Conservation (phyloP, 257 asterid genomes). For the Nicotiana undulata region DNA sequence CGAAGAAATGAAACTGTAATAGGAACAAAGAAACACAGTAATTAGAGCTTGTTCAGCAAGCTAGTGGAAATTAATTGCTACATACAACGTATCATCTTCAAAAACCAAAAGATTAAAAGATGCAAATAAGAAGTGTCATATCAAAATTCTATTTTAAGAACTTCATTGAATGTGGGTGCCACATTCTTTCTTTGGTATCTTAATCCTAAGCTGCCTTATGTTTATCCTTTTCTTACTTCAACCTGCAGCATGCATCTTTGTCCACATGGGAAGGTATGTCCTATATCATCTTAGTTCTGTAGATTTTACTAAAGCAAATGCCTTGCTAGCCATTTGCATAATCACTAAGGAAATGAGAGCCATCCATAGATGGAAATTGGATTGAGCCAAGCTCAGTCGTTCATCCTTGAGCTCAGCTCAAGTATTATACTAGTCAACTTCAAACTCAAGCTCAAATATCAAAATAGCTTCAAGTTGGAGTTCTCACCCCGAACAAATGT, state of each 20-base stretch:
- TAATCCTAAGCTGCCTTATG: background rate
- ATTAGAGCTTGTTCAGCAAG: background rate
- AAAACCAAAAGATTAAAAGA: background rate
- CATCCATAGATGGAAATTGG: no score
- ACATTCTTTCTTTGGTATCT: background rate
- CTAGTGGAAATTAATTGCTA: background rate
- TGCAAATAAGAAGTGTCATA: background rate
- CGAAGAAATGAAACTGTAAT: background rate
- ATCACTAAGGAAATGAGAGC: no score
- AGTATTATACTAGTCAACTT: background rate
- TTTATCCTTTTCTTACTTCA: conserved; percentile 1
- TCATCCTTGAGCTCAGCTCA: background rate
- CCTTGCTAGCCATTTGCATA: no score
- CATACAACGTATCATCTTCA: background rate
- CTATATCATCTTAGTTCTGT: background rate
- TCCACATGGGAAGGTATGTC: background rate
- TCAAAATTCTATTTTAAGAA: background rate
- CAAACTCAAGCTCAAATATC: background rate
- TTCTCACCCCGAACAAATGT: background rate
- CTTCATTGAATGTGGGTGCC: background rate
- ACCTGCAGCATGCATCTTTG: background rate
- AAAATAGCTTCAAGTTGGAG: background rate
- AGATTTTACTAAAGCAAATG: background rate
- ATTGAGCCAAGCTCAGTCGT: background rate
- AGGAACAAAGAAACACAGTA: background rate